Base-by-base conservation (phyloP, 768 basidiomycete genomes). In the Ramaria sp. region DNA sequence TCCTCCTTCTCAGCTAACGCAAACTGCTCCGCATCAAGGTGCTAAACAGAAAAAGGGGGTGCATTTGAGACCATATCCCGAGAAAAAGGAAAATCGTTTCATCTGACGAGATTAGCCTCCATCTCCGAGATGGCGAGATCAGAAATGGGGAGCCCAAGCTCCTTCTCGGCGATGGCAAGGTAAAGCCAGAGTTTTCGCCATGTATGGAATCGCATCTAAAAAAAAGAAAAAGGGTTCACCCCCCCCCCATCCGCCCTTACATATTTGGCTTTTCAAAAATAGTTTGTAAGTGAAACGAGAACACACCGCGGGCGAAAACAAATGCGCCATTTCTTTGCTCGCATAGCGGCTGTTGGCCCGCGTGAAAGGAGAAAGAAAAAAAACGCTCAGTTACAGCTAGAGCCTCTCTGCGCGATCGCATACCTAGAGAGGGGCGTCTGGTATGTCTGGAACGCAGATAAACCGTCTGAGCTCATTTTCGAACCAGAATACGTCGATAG, bases 131-230 rank as follows among this genome's bases (percentile, higher is more conserved):
- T 85, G 27, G 96, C 96, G 55, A 88, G 80, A 59, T 94, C 92
- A 0, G 86, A 70, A 66, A 99, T 90, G 49, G 83, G 79, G 38
- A 99, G 73, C 3, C 95, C 96, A 39, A 99, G 82, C 66, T 98
- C 82, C 71, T 96, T 92, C 71, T 99, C 94, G 2, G 94, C 95
- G 47, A 88, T 86, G 47, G 96, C 96, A 30, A 99, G 86, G 66
- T 85, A 94, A 56, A 98, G 78, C 96, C 96, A 99, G 16, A 98
- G 76, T 63, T 84, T 75, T 59, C 96, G 76, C 96, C 96, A 99
- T 22, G 94, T 98, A 55, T 80, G 81, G 69, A 94, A 98, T 15
- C 96, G 85, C 61, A 88, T 94, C 95, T 98, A 13, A 13, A 9
- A 13, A 13, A 34, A 34, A 13, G 9, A 8, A 9, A 34, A 32